Base-by-base conservation (phyloP, 1,139 yeast genomes). In the Magnusiomyces fungicola region DNA sequence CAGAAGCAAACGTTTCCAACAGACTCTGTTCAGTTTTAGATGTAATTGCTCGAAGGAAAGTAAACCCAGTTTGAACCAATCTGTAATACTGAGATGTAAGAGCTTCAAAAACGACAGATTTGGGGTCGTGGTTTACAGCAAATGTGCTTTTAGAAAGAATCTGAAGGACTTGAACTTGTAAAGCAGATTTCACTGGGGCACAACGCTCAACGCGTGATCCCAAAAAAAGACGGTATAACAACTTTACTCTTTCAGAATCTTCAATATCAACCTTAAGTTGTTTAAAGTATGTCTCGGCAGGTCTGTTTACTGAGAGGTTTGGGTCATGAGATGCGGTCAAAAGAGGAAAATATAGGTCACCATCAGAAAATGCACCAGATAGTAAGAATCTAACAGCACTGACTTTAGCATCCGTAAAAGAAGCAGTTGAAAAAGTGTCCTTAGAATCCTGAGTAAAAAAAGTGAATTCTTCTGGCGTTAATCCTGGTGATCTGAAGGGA, bases 401-500 rank as follows among this genome's bases (percentile, higher is more conserved):
- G 14, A 66, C 68, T 59, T 83, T 86, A 37, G 75, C 75, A 0
- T 58, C 61, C 4, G 44, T 32, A 10, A 51, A 37, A 1, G 69
- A 56, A 38, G 86, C 65, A 23, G 76, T 80, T 0, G 72, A 71
- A 1, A 76, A 69, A 42, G 75, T 75, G 0, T 80, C 77, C 14
- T 90, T 88, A 3, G 94, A 87, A 54, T 78, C 78, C 48, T 73
- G 73, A 0, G 87, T 81, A 58, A 87, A 77, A 59, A 80, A 85
- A 0, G 76, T 63, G 30, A 75, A 73, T 50, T 83, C 87, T 0
- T 64, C 63, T 0, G 72, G 62, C 23, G 80, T 71, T 51, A 88
- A 67, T 0, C 96, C 95, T 0, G 92, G 86, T 47, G 78, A 71
- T 48, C 75, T 32, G 18, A 36, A 47, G n/a, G 50, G 50, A 6